phyloP scores from a whole-genome alignment of 1,284 basidiomycete genomes.

The Volvariella volvacea region DNA sequence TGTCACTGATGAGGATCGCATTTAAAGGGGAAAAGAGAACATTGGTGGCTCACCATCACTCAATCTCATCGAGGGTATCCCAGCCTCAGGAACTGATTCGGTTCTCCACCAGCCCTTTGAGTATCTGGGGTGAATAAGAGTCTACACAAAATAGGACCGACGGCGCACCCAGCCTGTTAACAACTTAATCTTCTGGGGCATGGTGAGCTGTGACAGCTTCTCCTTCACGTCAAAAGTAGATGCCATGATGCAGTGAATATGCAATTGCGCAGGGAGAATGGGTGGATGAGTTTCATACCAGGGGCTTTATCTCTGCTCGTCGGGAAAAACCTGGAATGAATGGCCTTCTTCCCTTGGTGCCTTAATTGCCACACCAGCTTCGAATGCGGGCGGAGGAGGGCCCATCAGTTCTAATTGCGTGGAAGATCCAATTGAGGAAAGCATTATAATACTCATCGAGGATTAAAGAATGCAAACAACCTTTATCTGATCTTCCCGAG shows the following conservation, averaged over 20 bases:
- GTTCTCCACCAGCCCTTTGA: conserved; percentile 47
- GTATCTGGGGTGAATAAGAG: neutral
- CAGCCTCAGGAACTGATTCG: conserved; percentile 33
- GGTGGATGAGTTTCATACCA: too few species aligned
- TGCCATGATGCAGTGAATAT: conserved; percentile 13
- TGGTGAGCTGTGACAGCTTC: conserved; percentile 27
- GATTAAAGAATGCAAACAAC: conserved; percentile 1
- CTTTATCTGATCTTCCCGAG: neutral
- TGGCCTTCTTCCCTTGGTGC: too few species aligned
- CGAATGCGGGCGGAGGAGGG: too few species aligned
- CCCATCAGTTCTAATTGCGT: too few species aligned
- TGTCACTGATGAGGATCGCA: neutral
- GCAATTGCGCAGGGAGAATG: too few species aligned
- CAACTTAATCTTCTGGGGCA: conserved; percentile 37
- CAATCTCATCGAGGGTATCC: conserved; percentile 38
- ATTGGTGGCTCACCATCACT: conserved; percentile 28
- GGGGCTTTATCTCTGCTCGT: too few species aligned
- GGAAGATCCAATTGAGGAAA: too few species aligned
- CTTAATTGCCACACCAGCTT: too few species aligned
- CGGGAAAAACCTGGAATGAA: too few species aligned
- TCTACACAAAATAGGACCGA: neutral
- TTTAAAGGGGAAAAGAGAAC: conserved; percentile 1
- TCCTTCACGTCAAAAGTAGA: conserved; percentile 27
- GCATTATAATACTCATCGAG: too few species aligned
- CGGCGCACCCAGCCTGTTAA: conserved; percentile 30